Base-by-base conservation (phyloP, 768 basidiomycete genomes). In the Termitomyces sp. region DNA sequence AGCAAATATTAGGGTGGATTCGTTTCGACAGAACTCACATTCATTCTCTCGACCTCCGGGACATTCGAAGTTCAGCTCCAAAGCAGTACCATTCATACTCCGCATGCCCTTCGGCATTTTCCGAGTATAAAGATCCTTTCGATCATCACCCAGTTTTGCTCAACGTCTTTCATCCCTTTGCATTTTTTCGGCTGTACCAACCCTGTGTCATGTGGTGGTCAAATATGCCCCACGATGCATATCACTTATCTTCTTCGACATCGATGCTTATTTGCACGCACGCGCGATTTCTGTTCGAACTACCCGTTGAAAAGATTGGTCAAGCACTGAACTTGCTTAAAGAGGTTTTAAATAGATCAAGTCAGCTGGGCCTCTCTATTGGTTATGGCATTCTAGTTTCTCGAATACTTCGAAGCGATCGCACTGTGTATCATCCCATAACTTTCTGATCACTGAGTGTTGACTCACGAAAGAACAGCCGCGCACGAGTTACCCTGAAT, bases 1-100 rank as follows among this genome's bases (percentile, higher is more conserved):
- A 67, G 64, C 39, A 3, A 46, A 31, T 54, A 50, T 54, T 55
- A 59, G 44, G 68, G 44, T 70, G 72, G 68, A 68, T 72, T 67
- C 63, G 66, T 54, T 41, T 34, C 36, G 20, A 42, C 55, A 37
- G 30, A 36, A 70, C 75, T 71, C 67, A 78, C 78, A 71, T 80
- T 80, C 78, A 80, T 80, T 67, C 73, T 76, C 71, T 66, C 50
- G 58, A 62, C 65, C 68, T 63, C 62, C 56, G 61, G 54, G 55
- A 34, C 65, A 60, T 67, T 61, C 62, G 62, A 62, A 58, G 62
- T 65, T 61, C 52, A 62, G 61, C 62, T 59, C 63, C 49, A 55
- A 66, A 63, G 59, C 54, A 55, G 54, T 24, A 11, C 27, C 37
- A 58, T 63, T 63, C 42, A 47, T 50, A 58, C 62, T 63, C 62